These are phyloP conservation scores for Yarrowia galli DNA, from an alignment of 1,139 yeast species.

Conservation along the genomic window DNA sequence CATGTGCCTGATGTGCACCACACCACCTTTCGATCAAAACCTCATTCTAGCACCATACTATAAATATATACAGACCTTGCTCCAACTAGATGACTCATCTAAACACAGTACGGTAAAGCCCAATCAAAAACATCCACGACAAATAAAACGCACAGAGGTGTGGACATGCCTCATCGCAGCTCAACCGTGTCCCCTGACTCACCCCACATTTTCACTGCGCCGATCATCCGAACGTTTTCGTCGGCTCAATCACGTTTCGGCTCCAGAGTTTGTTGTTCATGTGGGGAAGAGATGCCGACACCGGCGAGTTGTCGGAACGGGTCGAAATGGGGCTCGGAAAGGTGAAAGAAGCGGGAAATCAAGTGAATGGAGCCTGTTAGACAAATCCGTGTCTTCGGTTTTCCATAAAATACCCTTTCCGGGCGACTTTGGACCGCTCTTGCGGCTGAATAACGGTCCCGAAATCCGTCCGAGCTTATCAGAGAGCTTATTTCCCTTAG, in stretches of 20 bases:
- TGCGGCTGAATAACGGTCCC: slow-evolving; percentile 33
- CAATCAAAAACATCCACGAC: not conserved
- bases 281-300: slow-evolving; percentile 34
- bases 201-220: slow-evolving; percentile 34
- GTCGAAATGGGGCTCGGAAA: not conserved
- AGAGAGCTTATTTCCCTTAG: slow-evolving; percentile 4
- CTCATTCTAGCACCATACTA: no score
- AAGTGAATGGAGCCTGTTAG: not conserved
- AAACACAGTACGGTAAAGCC: not conserved
- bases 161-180: not conserved
- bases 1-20: not conserved
- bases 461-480: slow-evolving; percentile 37
- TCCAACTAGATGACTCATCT: not conserved
- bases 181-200: slow-evolving; percentile 8
- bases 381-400: not conserved
- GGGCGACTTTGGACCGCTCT: not conserved
- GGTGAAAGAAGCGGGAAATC: not conserved
- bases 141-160: not conserved
- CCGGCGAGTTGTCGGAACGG: slow-evolving; percentile 22
- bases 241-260: slow-evolving; percentile 35
- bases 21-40: no score
- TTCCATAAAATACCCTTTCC: no score
- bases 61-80: not conserved
- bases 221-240: slow-evolving; percentile 36
- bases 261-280: slow-evolving; percentile 11